phyloP scores from a whole-genome alignment of 345 rosid species.

The Mallotus nudiflorus region DNA sequence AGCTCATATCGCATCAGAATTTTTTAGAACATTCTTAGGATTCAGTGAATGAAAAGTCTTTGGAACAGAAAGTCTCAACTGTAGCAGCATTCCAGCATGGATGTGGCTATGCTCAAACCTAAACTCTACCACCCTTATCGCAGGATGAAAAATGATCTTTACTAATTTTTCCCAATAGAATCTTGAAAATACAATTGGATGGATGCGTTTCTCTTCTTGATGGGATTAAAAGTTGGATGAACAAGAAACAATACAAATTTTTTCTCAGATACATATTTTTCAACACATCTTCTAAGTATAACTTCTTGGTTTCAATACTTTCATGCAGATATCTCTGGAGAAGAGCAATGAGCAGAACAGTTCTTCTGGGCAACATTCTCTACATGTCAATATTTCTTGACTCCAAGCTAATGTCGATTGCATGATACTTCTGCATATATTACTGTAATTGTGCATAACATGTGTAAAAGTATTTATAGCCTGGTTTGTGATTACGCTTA shows the following conservation, averaged over 20 bases:
- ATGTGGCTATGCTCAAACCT: background rate
- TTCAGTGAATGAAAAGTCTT: background rate
- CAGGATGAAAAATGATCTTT: background rate
- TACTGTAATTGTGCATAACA: conserved; percentile 8
- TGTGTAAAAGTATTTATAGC: background rate
- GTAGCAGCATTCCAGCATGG: background rate
- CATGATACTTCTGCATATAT: background rate
- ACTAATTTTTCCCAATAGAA: background rate
- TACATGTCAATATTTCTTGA: background rate
- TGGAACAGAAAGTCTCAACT: no score
- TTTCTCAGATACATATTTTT: background rate
- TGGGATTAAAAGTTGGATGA: background rate
- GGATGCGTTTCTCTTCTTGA: background rate
- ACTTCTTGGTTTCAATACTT: background rate
- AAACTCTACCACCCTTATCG: background rate
- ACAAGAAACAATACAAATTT: background rate
- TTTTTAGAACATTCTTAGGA: background rate
- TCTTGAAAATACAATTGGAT: background rate
- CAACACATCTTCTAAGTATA: background rate
- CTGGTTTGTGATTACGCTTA: background rate
- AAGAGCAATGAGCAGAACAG: conserved; percentile 17
- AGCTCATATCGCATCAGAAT: background rate
- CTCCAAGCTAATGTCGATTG: background rate
- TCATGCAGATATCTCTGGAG: conserved; percentile 41
- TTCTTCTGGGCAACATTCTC: background rate